These are phyloP conservation scores for Cystobasidium sp. DNA, from an alignment of 1,284 basidiomycete genomes.

Conservation along the genomic window DNA sequence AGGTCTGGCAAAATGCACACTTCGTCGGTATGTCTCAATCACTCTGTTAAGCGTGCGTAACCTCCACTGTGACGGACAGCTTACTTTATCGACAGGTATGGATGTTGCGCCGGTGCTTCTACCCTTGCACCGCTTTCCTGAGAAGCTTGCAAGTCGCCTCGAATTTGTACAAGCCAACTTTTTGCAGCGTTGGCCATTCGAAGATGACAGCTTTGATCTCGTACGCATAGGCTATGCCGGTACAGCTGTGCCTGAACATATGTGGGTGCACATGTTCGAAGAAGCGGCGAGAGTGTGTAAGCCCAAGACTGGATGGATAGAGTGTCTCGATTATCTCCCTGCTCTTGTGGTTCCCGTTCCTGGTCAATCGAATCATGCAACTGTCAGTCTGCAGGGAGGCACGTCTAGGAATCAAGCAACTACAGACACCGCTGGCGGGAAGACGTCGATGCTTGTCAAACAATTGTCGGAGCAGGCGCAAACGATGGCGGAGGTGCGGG, in stretches of 20 bases:
- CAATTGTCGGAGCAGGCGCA: too few species aligned
- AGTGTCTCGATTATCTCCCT: slow-evolving; percentile 28
- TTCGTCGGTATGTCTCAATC: slow-evolving; percentile 3
- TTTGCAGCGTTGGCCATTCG: slow-evolving; percentile 35
- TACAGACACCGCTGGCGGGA: too few species aligned
- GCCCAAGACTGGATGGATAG: slow-evolving; percentile 15
- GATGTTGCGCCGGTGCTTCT: slow-evolving; percentile 34
- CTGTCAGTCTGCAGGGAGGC: too few species aligned
- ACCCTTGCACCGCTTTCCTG: background rate
- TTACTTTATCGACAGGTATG: slow-evolving; percentile 13
- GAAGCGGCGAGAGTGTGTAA: slow-evolving; percentile 28
- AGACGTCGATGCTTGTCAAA: too few species aligned
- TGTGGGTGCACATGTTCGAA: slow-evolving; percentile 29
- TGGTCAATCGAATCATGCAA: background rate
- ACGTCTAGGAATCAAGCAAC: too few species aligned
- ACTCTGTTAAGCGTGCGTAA: background rate
- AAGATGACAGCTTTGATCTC: slow-evolving; percentile 33
- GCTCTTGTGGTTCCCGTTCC: background rate
- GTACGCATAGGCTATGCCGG: slow-evolving; percentile 21
- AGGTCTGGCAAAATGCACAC: slow-evolving; percentile 15
- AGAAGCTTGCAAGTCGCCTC: background rate
- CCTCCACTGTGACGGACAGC: background rate
- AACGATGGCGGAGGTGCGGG: too few species aligned
- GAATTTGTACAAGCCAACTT: slow-evolving; percentile 28
- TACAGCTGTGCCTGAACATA: slow-evolving; percentile 19